These are phyloP conservation scores for Hypoxylon sp. DNA, from an alignment of 2,329 filamentous ascomycete species.

Conservation along the genomic window DNA sequence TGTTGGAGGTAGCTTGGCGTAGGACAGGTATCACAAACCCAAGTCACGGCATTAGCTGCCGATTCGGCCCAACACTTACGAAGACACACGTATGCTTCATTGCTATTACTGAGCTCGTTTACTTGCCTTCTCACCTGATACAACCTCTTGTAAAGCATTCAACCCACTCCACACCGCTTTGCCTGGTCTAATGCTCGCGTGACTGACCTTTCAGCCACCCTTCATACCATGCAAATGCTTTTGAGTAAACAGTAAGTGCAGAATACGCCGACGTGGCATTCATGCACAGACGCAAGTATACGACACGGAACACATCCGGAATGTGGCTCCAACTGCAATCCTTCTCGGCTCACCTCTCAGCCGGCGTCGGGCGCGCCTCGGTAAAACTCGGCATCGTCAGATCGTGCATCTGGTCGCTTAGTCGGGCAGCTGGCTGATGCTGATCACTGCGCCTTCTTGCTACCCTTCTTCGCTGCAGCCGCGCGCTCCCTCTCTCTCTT, in stretches of 20 bases:
- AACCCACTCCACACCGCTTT: not conserved
- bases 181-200: slow-evolving; percentile 3
- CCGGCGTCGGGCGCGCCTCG: slow-evolving; percentile 34
- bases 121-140: not conserved
- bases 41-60: slow-evolving; percentile 4
- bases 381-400: slow-evolving; percentile 21
- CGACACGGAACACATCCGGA: slow-evolving; percentile 13
- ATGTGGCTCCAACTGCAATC: slow-evolving; percentile 9
- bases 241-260: slow-evolving; percentile 11
- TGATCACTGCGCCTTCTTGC: slow-evolving; percentile 66
- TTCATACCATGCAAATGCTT: slow-evolving; percentile 23
- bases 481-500: slow-evolving; percentile 78
- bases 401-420: slow-evolving; percentile 10
- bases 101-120: not conserved
- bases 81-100: not conserved
- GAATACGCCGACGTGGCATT: slow-evolving; percentile 17
- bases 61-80: not conserved
- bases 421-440: slow-evolving; percentile 9
- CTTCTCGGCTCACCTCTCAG: slow-evolving; percentile 12
- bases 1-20: not conserved
- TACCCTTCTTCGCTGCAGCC: slow-evolving; percentile 57
- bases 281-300: not conserved
- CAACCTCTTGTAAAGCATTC: not conserved
- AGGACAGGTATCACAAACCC: slow-evolving; percentile 6
- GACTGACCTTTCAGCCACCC: slow-evolving; percentile 9